Evolutionary conservation across 345 rosid genomes (phyloP), one percentile per base, ranked within the genome.

Genomic region (Lumnitzera racemosa): DNA sequence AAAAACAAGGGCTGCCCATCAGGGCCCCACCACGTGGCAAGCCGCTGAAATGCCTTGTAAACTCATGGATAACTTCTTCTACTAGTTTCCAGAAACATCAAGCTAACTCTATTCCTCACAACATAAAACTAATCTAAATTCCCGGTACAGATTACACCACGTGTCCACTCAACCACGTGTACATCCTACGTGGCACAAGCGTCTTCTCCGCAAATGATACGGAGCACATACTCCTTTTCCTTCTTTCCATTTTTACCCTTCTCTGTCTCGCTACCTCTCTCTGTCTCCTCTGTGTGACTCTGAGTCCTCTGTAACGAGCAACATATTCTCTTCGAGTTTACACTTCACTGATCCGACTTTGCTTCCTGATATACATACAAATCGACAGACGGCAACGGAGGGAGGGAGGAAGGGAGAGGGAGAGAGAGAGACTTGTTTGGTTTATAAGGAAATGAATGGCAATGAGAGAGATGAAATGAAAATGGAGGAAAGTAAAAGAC

Each of bases 31-130:
- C 80, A 77, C 75, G 84, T 76, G 86, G 67, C 76, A 5, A 43
- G 12, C 68, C 36, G 56, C 55, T 36, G 43, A 46, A 31, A 63
- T 51, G 20, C 62, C 43, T 20, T 58, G 51, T 46, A 41, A 31
- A 46, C 31, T 50, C 55, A 65, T 17, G 67, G 55, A 63, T 13
- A 29, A 36, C 24, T 61, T 4, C 27, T n/a, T 8, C 24, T 17
- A 4, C 62, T 31, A 59, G 25, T 78, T 81, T 83, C 89, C 78
- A 73, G 87, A 84, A 88, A 71, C 58, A 81, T 88, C 87, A 43
- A 51, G 27, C 59, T 49, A 31, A 57, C 62, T 60, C 69, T 50
- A 58, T 51, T 49, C 14, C 63, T 16, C 17, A 63, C 71, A 17
- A 49, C 61, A 57, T 51, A 52, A 24, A 62, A 69, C 66, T 48